Evolutionary conservation across 2,329 filamentous ascomycete genomes (phyloP), one percentile per base, ranked within the genome.

Genomic region (Aspergillus pseudonomiae): DNA sequence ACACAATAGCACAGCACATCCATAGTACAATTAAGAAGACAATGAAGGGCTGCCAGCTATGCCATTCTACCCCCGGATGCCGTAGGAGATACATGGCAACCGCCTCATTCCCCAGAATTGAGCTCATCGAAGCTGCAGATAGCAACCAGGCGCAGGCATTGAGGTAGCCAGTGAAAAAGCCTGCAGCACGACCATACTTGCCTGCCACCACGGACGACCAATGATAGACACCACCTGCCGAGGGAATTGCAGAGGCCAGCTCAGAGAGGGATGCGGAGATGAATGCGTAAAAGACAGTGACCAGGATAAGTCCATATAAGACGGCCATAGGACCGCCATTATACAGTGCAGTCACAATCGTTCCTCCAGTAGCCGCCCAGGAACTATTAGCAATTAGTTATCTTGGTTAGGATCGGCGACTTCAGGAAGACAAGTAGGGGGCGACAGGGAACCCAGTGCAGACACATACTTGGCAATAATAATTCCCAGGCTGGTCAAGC

Each of bases 291-390:
- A 85, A 86, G 19, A 80, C 64, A 24, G 74, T 77, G 43, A 77
- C 77, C 2, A 75, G 66, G 41, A 80, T 71, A 19, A 88, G 84
- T 66, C 87, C 85, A 71, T 87, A 88, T 0, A 88, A 69, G 0
- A 88, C 84, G 0, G 85, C 85, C 7, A 86, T 85, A 0, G 86
- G 84, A 0, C 86, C 86, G 45, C 86, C 86, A 75, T 88, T 88
- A 69, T 82, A 82, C 57, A 87, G 82, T 28, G 84, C 83, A 30
- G 85, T 78, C 14, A 83, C 78, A 41, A 77, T 77, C 0, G 85
- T 87, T 2, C 86, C 86, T 26, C 85, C 86, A 21, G 87, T 75
- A 4, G 85, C 83, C 36, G 85, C 81, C 86, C 86, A 89, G 5
- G 86, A 85, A 65, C 86, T 30, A 26, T 19, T 50, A n/a, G 11